A percentile compares a stretch with the other conserved stretches of the same genome.
These are phyloP conservation scores for Fremontodendron californicum DNA, from an alignment of 345 rosid species.

Conservation along the genomic window DNA sequence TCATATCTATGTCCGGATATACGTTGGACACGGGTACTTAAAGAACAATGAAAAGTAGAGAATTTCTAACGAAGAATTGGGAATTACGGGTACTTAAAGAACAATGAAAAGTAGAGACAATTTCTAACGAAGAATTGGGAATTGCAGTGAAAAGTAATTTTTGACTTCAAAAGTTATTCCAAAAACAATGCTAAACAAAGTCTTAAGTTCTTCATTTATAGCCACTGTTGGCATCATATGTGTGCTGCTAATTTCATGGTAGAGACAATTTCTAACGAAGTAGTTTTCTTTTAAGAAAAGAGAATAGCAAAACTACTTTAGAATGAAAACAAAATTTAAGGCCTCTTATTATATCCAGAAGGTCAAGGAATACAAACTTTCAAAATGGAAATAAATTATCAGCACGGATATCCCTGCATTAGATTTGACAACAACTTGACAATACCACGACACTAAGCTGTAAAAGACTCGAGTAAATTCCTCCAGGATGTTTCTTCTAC, in stretches of 20 bases:
- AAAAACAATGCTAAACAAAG: no score
- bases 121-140: no score
- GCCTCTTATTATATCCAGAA: background rate
- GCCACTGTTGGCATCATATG: background rate
- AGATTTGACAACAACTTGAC: background rate
- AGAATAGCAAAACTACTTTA: background rate
- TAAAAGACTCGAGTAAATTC: background rate
- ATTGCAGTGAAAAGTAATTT: no score
- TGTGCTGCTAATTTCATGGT: background rate
- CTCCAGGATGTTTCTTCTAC: conserved; percentile 13
- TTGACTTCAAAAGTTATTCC: no score
- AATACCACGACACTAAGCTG: conserved; percentile 6
- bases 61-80: no score
- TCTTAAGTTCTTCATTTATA: no score
- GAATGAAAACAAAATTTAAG: background rate
- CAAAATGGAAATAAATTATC: background rate
- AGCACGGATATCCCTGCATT: background rate
- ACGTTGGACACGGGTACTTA: no score
- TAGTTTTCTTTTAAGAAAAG: no score
- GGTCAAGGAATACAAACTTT: background rate
- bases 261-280: background rate
- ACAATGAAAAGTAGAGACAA: no score
- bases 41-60: no score
- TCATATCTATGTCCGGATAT: no score
- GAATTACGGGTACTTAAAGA: no score